phyloP scores from a whole-genome alignment of 208 protist species.

The Wallacemonas sp. region DNA sequence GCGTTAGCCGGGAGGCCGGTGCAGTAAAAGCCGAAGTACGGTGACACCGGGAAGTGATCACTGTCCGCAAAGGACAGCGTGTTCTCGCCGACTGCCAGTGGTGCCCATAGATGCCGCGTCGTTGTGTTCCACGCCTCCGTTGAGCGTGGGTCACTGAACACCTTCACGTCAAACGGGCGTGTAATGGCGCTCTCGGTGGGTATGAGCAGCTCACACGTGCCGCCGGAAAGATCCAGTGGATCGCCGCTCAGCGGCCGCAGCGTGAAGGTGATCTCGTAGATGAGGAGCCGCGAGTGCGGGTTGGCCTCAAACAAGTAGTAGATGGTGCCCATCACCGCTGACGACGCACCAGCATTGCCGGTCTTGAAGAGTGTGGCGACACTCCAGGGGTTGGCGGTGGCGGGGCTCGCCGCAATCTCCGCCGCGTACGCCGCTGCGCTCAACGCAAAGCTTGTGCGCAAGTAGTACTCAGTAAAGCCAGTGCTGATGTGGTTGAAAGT shows the following conservation, averaged over 20 bases:
- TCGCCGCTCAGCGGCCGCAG: conserved; percentile 12
- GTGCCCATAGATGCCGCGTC: conserved; percentile 17
- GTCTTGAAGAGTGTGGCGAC: not conserved
- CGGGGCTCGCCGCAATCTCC: not conserved
- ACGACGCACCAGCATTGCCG: not conserved
- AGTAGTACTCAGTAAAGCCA: conserved; percentile 21
- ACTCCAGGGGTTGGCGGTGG: not conserved
- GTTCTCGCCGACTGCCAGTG: conserved; percentile 33
- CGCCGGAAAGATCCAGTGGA: conserved; percentile 19
- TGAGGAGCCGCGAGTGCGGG: conserved; percentile 28
- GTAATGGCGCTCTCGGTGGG: conserved; percentile 10
- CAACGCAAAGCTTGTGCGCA: not conserved
- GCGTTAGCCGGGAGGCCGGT: conserved; percentile 13
- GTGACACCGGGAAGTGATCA: conserved; percentile 12
- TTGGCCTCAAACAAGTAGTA: conserved; percentile 24
- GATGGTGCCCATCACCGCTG: not conserved
- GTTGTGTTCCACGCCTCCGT: conserved; percentile 19
- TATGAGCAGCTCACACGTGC: conserved; percentile 23
- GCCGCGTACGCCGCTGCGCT: not conserved
- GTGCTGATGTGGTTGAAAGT: conserved; percentile 9
- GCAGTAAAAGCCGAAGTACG: conserved; percentile 29
- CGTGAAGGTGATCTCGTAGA: conserved; percentile 23
- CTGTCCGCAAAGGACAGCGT: conserved; percentile 27
- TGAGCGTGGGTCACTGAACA: conserved; percentile 11
- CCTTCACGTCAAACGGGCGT: conserved; percentile 4